Evolutionary conservation across 2,329 filamentous ascomycete species (phyloP).

Genomic region (Drechslerella dactyloides): DNA sequence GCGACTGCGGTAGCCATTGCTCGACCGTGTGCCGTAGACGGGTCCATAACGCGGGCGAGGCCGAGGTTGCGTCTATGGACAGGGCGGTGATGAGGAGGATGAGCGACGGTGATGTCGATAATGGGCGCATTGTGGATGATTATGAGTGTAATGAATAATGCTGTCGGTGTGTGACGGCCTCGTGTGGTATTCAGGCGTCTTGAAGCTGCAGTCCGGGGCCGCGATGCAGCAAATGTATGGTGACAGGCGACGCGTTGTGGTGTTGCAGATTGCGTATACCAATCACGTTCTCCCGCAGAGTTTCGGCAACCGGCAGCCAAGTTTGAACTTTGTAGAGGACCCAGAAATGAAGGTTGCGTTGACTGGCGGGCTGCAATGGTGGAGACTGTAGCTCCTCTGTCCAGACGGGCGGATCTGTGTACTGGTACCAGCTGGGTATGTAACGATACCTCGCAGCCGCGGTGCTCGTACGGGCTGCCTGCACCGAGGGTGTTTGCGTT

Average conservation of each 20-base stretch:
- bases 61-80: conserved; percentile 11
- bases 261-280: conserved; percentile 43
- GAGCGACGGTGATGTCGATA: neutral
- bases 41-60: conserved; percentile 36
- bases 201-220: neutral
- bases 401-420: too few species aligned
- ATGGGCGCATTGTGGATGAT: conserved; percentile 29
- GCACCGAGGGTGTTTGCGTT: too few species aligned
- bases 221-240: neutral
- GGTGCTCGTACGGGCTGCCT: too few species aligned
- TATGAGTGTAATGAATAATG: conserved; percentile 5
- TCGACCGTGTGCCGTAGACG: conserved; percentile 26
- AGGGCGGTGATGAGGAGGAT: conserved; percentile 18
- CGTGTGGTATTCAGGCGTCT: neutral
- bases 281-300: neutral
- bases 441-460: too few species aligned
- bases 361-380: too few species aligned
- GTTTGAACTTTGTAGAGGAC: too few species aligned
- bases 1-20: conserved; percentile 18
- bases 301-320: too few species aligned
- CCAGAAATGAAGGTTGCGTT: too few species aligned
- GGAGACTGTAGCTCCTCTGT: too few species aligned
- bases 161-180: neutral
- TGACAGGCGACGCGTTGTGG: conserved; percentile 24
- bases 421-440: too few species aligned